These are phyloP conservation scores for Ceratobasidium sp. DNA, from an alignment of 1,284 basidiomycete genomes.

Conservation along the genomic window DNA sequence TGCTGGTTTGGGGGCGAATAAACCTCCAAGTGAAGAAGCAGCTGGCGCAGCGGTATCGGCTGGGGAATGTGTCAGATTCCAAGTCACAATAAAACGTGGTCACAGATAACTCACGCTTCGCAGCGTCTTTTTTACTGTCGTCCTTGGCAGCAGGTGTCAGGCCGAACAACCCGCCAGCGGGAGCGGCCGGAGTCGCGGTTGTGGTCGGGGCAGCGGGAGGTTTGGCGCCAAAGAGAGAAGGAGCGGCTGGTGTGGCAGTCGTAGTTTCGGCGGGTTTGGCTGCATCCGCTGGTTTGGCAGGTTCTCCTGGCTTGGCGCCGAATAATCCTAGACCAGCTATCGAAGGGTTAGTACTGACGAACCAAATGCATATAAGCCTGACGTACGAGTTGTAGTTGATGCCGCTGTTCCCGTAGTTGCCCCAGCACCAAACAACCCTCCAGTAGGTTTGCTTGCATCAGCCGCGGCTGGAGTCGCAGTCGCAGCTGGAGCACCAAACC, in stretches of 20 bases:
- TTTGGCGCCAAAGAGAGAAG: conserved; percentile 40
- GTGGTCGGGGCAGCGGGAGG: conserved; percentile 2
- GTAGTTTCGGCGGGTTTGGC: conserved; percentile 41
- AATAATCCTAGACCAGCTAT: conserved; percentile 12
- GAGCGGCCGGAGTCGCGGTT: conserved; percentile 17
- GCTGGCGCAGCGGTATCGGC: conserved; percentile 40
- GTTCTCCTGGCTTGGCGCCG: conserved; percentile 17
- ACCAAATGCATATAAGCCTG: not conserved
- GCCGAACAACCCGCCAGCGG: conserved; percentile 41
- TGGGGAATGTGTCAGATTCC: conserved; percentile 22
- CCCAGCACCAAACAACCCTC: conserved; percentile 35
- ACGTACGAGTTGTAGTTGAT: conserved; percentile 40
- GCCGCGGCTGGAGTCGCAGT: conserved; percentile 35
- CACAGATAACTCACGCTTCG: conserved; percentile 40
- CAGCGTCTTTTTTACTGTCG: conserved; percentile 41
- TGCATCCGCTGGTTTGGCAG: conserved; percentile 26
- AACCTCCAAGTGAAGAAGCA: conserved; percentile 39
- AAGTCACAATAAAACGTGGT: not conserved
- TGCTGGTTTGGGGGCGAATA: conserved; percentile 46
- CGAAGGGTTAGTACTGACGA: not conserved
- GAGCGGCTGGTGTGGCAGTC: conserved; percentile 43
- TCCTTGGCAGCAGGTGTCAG: conserved; percentile 42
- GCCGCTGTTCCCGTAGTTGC: conserved; percentile 31
- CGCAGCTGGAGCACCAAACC: conserved; percentile 46
- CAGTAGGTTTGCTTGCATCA: conserved; percentile 37